Evolutionary conservation across 306 rosid species (phyloP).

Genomic region (Calophaca sinica): DNA sequence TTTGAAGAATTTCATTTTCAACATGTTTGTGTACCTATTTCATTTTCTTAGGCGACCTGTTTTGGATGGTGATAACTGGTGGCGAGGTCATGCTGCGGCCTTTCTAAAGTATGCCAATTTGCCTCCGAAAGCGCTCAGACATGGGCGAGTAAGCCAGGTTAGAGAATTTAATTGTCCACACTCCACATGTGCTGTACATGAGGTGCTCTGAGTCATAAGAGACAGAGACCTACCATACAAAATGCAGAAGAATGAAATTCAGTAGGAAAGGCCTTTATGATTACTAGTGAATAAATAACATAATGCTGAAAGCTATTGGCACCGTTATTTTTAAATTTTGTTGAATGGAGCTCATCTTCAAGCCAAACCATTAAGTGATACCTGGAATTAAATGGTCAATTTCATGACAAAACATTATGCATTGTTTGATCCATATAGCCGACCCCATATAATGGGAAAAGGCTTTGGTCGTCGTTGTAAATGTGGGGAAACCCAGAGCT

Average conservation of each 20-base stretch:
- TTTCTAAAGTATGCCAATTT: slow-evolving; percentile 74
- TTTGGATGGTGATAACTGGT: slow-evolving; percentile 93
- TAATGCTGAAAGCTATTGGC: slow-evolving; percentile 2
- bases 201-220: slow-evolving; percentile 27
- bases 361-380: background rate
- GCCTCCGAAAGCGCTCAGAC: slow-evolving; percentile 80
- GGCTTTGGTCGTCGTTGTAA: slow-evolving; percentile 13
- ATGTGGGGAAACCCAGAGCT: slow-evolving; percentile 18
- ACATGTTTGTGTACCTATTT: slow-evolving; percentile 35
- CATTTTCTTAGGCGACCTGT: slow-evolving; percentile 65
- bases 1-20: slow-evolving; percentile 8
- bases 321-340: slow-evolving; percentile 17
- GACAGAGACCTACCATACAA: slow-evolving; percentile 24
- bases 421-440: background rate
- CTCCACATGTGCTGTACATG: slow-evolving; percentile 36
- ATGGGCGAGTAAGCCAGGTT: slow-evolving; percentile 93
- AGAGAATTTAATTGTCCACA: slow-evolving; percentile 42
- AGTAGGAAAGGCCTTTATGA: background rate
- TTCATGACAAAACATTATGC: background rate
- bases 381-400: background rate
- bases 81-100: slow-evolving; percentile 98
- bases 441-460: background rate
- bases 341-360: slow-evolving; percentile 22
- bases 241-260: slow-evolving; percentile 23
- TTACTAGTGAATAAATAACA: background rate